Evolutionary conservation across 805 yeast species (phyloP).

Genomic region (Geotrichum ghanense): DNA sequence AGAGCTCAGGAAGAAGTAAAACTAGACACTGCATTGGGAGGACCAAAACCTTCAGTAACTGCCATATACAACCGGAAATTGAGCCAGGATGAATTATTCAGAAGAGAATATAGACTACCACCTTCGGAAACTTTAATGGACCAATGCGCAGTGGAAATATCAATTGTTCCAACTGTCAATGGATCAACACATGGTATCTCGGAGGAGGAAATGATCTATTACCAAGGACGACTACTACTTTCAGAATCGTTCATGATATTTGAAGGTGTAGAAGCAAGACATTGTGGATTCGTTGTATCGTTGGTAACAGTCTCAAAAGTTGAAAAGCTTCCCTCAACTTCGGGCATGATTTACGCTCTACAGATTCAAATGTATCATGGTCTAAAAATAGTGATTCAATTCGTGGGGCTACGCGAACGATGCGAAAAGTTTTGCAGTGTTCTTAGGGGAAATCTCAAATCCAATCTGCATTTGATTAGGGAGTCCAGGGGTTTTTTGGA

Average conservation of each 20-base stretch:
- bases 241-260: conserved; percentile 71
- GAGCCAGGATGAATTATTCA: conserved; percentile 59
- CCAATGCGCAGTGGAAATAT: conserved; percentile 8
- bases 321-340: conserved; percentile 68
- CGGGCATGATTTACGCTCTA: conserved; percentile 62
- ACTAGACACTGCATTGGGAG: conserved; percentile 2
- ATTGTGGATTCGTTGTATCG: conserved; percentile 61
- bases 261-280: conserved; percentile 54
- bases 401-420: conserved; percentile 67
- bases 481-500: conserved; percentile 50
- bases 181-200: neutral
- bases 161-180: conserved; percentile 6
- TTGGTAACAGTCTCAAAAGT: conserved; percentile 72
- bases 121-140: conserved; percentile 50
- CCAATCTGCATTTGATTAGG: conserved; percentile 51
- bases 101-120: conserved; percentile 60
- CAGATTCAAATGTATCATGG: conserved; percentile 59
- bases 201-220: conserved; percentile 19
- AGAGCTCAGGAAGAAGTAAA: conserved; percentile 5
- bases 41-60: conserved; percentile 7
- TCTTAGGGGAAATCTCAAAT: conserved; percentile 48
- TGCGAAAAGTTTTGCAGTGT: conserved; percentile 71
- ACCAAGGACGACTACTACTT: conserved; percentile 57
- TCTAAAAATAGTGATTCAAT: conserved; percentile 50
- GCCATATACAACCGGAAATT: conserved; percentile 29